Base-by-base conservation (phyloP, 1,139 yeast genomes). In the Candida labiduridarum region DNA sequence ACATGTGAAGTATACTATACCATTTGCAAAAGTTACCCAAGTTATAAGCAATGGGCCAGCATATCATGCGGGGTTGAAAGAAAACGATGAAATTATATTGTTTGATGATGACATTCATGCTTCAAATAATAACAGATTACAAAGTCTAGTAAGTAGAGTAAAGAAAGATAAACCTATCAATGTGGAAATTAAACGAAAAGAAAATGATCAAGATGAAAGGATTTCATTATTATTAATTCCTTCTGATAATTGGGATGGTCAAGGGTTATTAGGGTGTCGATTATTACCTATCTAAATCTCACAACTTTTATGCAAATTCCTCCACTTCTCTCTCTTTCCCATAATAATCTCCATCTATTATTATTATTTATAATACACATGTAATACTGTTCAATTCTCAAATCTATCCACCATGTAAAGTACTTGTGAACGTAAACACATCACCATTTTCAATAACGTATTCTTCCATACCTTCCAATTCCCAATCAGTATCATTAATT, bases 401-500 rank as follows among this genome's bases (percentile, higher is more conserved):
- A n/a, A 25, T 38, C 67, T 70, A 92, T 47, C 99, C 99, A 12
- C 99, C 99, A 61, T 94, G 99, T 54, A 94, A 75, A 2, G 99
- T 94, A 47, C 96, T 88, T 4, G 97, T 94, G 63, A 94, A 92
- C 3, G 96, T 83, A 41, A 94, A 79, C 29, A 83, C 78, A 67
- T 94, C 99, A 14, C 89, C 87, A 44, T 80, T 72, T 63, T 89
- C 89, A 18, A 94, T 67, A 15, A 78, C 82, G 60, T 91, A 91
- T 9, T 82, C 87, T 60, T 89, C 94, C 68, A 85, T 91, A 11
- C 92, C 98, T 64, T 91, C 96, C 30, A 94, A 71, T 63, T 94
- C 99, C 99, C 99, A 94, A 69, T 94, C 99, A 0, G 96, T 85
- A 63, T 94, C 99, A 62, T 94, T 94, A 56, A 94, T 87, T 50